Base-by-base conservation (phyloP, 2,329 filamentous ascomycete genomes). In the Scedosporium dehoogii region DNA sequence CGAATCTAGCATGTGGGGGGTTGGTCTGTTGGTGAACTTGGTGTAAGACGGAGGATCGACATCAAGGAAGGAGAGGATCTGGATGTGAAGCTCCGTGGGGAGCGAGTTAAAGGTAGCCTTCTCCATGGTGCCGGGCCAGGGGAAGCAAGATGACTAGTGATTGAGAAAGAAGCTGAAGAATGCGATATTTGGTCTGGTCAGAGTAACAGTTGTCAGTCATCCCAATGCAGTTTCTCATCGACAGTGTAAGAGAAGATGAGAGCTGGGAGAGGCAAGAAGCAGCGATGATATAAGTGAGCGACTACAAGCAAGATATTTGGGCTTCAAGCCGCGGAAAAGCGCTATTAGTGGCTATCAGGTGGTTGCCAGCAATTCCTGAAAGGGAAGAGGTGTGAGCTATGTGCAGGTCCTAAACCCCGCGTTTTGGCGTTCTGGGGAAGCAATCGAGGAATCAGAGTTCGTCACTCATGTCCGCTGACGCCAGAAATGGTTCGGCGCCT, bases 11-110 rank as follows among this genome's bases (percentile, higher is more conserved):
- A 55, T 55, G 51, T 55, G 21, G 12, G 51, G 51, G 23, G 51
- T 55, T 14, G 51, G 51, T 14, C 51, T 55, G 51, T 55, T 55
- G 23, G 51, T 55, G 51, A 55, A 55, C 23, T 23, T 55, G 73
- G 64, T 69, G 65, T 63, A 71, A 9, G 82, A 76, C 2, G 75
- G 69, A 23, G 51, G 51, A 5, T 55, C 51, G 0, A 68, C 68
- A 66, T 82, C 78, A 57, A 89, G 75, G 67, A 79, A 79, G n/a
- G 71, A 73, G 67, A 89, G 76, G 66, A 89, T 80, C 3, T 82
- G 76, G 60, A 79, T 70, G 23, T 87, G 72, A 56, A 89, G 73
- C 73, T 90, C 87, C 65, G 82, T 83, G 2, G 86, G 87, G 21
- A 89, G 77, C 27, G 67, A 61, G 27, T 73, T 65, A 68, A 76